Evolutionary conservation across 768 basidiomycete genomes (phyloP).

Genomic region (Mycena maculata): DNA sequence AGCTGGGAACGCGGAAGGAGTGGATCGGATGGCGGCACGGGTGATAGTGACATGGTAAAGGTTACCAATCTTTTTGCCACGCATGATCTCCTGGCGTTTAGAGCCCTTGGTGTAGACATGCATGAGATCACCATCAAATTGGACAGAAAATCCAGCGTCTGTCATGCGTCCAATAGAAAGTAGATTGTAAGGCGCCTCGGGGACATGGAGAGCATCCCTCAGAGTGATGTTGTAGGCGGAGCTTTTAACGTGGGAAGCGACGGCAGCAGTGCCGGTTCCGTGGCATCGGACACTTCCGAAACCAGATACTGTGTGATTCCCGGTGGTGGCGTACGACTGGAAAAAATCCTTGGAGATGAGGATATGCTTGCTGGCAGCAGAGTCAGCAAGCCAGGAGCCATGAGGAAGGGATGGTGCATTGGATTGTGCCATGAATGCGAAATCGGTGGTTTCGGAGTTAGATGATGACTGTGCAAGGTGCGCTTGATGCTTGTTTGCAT

Average conservation of each 20-base stretch:
- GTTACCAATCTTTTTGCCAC: slow-evolving; percentile 8
- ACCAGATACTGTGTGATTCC: slow-evolving; percentile 3
- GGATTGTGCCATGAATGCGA: slow-evolving; percentile 9
- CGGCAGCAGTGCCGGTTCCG: slow-evolving; percentile 11
- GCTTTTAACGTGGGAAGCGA: slow-evolving; percentile 10
- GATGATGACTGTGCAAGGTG: slow-evolving; percentile 8
- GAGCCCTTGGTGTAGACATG: slow-evolving; percentile 21
- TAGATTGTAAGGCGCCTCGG: slow-evolving; percentile 25
- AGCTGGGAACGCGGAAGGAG: neutral
- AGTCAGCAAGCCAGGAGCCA: slow-evolving; percentile 16
- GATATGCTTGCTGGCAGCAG: slow-evolving; percentile 11
- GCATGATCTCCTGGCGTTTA: slow-evolving; percentile 10
- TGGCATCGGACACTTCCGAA: slow-evolving; percentile 13
- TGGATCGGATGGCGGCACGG: neutral
- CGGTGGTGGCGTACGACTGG: neutral
- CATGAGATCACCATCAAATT: slow-evolving; percentile 27
- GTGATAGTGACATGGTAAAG: slow-evolving; percentile 25
- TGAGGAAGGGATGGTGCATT: neutral
- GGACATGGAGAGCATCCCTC: slow-evolving; percentile 23
- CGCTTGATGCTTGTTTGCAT: slow-evolving; percentile 6
- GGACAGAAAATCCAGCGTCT: slow-evolving; percentile 16
- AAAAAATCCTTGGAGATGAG: neutral
- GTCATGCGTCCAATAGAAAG: slow-evolving; percentile 32
- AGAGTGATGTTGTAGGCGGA: slow-evolving; percentile 5
- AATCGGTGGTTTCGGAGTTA: neutral